Conservation (phyloP, 2,329 filamentous ascomycete genomes). For the Acrocalymma vagum region DNA sequence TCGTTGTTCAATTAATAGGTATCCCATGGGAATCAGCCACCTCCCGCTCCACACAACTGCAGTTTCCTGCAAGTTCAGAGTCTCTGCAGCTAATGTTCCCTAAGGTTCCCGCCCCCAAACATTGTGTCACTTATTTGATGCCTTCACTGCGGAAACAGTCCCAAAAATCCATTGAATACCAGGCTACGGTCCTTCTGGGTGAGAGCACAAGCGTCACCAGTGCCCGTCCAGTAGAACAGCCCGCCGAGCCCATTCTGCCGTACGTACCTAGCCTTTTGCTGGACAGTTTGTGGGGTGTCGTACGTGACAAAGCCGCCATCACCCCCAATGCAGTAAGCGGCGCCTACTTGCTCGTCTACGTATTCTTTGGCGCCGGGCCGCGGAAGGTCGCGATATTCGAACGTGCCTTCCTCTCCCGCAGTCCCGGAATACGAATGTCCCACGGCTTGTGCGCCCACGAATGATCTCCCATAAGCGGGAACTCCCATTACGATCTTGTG, state of each 20-base stretch:
- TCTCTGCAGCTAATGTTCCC: too few relatives aligned
- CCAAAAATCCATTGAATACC: slow-evolving; percentile 67
- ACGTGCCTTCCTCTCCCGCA: slow-evolving; percentile 71
- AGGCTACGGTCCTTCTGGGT: slow-evolving; percentile 62
- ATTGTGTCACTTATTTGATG: too few relatives aligned
- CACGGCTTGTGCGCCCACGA: slow-evolving; percentile 70
- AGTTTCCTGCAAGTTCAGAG: too few relatives aligned
- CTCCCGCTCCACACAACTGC: too few relatives aligned
- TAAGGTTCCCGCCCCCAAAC: too few relatives aligned
- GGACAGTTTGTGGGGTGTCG: slow-evolving; percentile 79
- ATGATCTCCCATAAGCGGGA: slow-evolving; percentile 78
- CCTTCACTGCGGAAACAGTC: slow-evolving; percentile 53
- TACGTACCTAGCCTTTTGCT: slow-evolving; percentile 77
- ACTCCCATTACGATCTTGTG: slow-evolving; percentile 79
- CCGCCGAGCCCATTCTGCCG: slow-evolving; percentile 76
- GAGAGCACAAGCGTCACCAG: slow-evolving; percentile 66
- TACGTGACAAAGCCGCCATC: slow-evolving; percentile 83
- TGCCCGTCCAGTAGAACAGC: slow-evolving; percentile 84
- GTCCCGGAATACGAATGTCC: slow-evolving; percentile 66
- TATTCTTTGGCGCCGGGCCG: slow-evolving; percentile 68
- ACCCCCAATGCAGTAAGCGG: slow-evolving; percentile 75
- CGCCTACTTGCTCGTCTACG: slow-evolving; percentile 72
- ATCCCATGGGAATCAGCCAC: too few relatives aligned
- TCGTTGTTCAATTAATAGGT: too few relatives aligned
- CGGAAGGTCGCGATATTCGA: slow-evolving; percentile 78